Evolutionary conservation across 768 basidiomycete genomes (phyloP), one percentile per base, ranked within the genome.

Genomic region (Porphyrellus cyaneotinctus): DNA sequence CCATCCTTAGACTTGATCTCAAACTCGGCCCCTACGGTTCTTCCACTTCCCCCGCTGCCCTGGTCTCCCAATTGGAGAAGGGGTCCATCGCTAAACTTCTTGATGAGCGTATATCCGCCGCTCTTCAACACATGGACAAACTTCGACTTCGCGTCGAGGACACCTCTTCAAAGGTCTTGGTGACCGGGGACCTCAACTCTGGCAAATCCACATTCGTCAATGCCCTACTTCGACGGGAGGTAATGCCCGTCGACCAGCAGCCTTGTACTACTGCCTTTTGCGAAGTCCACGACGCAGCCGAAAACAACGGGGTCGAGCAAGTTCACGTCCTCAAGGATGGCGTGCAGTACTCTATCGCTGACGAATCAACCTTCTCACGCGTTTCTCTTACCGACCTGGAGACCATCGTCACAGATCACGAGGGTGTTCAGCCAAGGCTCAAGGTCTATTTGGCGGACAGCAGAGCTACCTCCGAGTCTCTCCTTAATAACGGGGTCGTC

Each of bases 191-290:
- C 68, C 79, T 99, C 53, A 99, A 99, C 68, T 89, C 97, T 32
- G 97, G 97, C 63, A 99, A 99, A 72, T 97, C 94, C 18, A 98
- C 97, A 0, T 91, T 99, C 66, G 92, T 99, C 67, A 99, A 99
- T 65, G 91, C 95, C 6, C 76, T 99, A 31, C 82, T 99, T 6
- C 79, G 93, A 42, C 80, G 93, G 7, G 83, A 91, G 64, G 84
- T 97, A 39, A 91, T 99, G 88, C 94, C 97, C 9, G 86, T 95
- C 54, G 97, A 99, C 70, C 94, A 99, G 67, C 97, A 98, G 67
- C 97, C 97, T 4, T 91, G 94, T 70, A 99, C 97, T 0, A 93
- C 93, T 26, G 85, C 93, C 28, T 99, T 99, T 66, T 95, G 92
- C 71, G 94, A 98, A 70, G 97, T 99, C 2, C 89, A 91, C 58